Conservation (phyloP, 768 basidiomycete genomes). For the Filobasidium floriforme region DNA sequence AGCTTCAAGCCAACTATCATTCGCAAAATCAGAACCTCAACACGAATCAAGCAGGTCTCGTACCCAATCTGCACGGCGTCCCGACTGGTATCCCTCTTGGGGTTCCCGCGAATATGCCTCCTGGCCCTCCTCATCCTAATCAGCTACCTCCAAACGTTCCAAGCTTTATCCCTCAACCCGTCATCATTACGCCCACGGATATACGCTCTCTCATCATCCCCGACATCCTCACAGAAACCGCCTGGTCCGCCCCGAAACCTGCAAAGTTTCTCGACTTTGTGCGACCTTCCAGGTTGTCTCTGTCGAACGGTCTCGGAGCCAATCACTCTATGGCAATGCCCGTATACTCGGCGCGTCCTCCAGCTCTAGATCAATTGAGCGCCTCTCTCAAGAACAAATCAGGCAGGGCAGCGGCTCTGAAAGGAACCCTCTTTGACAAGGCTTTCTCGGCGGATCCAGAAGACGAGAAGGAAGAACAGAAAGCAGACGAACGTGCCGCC, state of each 20-base stretch:
- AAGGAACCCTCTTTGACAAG: conserved; percentile 6
- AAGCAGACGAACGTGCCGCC: conserved; percentile 2
- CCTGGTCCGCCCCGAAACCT: not conserved
- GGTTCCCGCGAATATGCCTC: not conserved
- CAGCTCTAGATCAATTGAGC: not conserved
- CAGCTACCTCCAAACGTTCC: not conserved
- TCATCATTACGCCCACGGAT: not conserved
- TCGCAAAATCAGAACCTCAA: conserved; percentile 6
- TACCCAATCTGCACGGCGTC: not conserved
- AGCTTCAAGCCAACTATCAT: conserved; percentile 16
- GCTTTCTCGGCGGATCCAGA: not conserved
- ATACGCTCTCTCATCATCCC: not conserved
- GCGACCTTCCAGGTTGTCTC: not conserved
- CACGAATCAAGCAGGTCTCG: not conserved
- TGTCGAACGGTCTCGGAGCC: conserved; percentile 10
- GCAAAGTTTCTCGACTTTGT: not conserved
- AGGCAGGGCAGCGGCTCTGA: not conserved
- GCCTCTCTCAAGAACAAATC: not conserved
- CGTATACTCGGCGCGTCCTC: not conserved
- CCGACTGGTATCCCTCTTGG: not conserved
- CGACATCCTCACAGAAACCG: not conserved
- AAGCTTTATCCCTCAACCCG: not conserved
- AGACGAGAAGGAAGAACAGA: conserved; percentile 6
- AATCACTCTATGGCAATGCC: conserved; percentile 8
- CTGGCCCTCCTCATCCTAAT: not conserved